Conservation (phyloP, 2,329 filamentous ascomycete species). For the Diaporthe vaccinii region DNA sequence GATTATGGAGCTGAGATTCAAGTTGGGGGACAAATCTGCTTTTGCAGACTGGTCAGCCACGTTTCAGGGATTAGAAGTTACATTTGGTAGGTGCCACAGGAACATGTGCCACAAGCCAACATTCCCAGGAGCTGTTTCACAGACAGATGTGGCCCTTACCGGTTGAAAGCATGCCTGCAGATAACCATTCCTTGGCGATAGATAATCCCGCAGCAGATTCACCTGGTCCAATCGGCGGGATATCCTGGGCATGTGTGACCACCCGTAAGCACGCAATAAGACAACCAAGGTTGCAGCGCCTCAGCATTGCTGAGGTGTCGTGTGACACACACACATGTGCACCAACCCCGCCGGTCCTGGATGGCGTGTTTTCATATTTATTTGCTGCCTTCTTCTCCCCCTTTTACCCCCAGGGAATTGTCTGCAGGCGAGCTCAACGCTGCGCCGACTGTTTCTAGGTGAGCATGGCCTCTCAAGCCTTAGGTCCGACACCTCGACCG, state of each 20-base stretch:
- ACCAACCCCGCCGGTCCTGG: background rate
- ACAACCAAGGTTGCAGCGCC: background rate
- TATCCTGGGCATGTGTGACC: background rate
- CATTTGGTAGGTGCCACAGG: background rate
- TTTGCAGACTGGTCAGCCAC: too few species aligned
- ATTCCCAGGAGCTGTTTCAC: background rate
- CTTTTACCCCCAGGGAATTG: background rate
- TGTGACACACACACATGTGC: slow-evolving; percentile 2
- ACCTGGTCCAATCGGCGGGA: slow-evolving; percentile 4
- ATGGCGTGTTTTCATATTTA: background rate
- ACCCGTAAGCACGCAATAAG: slow-evolving; percentile 4
- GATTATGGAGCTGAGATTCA: background rate
- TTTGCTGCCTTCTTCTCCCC: background rate
- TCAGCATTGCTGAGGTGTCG: background rate
- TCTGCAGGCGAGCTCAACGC: background rate
- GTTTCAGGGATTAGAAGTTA: background rate
- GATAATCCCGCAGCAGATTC: background rate
- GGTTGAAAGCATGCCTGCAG: background rate
- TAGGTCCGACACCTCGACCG: slow-evolving; percentile 15
- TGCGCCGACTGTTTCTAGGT: background rate
- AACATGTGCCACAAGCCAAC: background rate
- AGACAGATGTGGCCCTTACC: background rate
- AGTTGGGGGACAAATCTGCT: background rate
- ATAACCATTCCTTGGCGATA: slow-evolving; percentile 21
- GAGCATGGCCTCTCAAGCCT: slow-evolving; percentile 9